Conservation (phyloP, 164 flowering plant genomes). For the Akebia trifoliata region DNA sequence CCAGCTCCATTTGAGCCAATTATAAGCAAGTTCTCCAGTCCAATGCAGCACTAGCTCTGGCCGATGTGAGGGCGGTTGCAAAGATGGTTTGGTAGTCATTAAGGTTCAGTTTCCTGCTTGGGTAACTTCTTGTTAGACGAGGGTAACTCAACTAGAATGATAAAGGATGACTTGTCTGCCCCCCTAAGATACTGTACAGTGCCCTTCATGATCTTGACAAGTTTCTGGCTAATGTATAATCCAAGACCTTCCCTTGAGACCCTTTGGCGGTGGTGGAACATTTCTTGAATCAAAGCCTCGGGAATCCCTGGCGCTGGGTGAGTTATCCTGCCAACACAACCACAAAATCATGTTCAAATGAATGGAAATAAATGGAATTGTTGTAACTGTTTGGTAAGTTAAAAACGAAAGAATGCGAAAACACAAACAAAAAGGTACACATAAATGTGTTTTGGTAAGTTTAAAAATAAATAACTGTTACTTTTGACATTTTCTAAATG, state of each 20-base stretch:
- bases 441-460: too few relatives aligned
- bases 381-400: too few relatives aligned
- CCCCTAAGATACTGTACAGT: conserved; percentile 72
- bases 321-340: conserved; percentile 44
- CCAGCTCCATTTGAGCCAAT: background rate
- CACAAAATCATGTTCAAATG: background rate
- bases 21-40: background rate
- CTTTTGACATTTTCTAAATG: too few relatives aligned
- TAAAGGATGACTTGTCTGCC: conserved; percentile 62
- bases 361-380: too few relatives aligned
- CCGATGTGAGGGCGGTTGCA: background rate
- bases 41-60: background rate
- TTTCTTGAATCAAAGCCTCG: conserved; percentile 62
- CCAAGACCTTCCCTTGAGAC: conserved; percentile 78
- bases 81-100: too few relatives aligned
- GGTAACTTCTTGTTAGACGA: conserved; percentile 20
- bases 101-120: too few relatives aligned
- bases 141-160: conserved; percentile 67
- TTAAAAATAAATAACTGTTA: too few relatives aligned
- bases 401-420: too few relatives aligned
- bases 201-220: conserved; percentile 79
- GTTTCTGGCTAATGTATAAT: conserved; percentile 69
- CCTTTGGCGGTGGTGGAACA: conserved; percentile 54
- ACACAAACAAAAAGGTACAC: too few relatives aligned
- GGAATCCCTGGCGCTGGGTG: conserved; percentile 91